These are phyloP conservation scores for Leptosphaerulina australis DNA, from an alignment of 2,329 filamentous ascomycete species.

Conservation along the genomic window DNA sequence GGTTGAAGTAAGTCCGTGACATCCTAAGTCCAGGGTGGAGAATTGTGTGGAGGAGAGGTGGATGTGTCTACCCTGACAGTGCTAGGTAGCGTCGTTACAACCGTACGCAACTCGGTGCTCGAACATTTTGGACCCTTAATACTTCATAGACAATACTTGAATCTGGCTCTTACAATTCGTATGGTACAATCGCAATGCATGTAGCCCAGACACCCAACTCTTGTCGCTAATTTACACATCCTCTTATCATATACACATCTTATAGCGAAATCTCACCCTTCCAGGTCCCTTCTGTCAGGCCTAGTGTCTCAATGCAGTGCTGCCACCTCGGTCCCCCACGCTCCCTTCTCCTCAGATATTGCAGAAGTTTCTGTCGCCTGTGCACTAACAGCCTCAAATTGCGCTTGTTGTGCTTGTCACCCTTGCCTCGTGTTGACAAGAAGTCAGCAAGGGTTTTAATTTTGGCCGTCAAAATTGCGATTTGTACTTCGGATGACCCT, in stretches of 20 bases:
- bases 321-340: slow-evolving; percentile 89
- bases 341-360: slow-evolving; percentile 87
- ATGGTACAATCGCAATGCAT: slow-evolving; percentile 14
- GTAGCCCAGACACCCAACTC: background rate
- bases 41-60: no score
- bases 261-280: slow-evolving; percentile 84
- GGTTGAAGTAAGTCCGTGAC: no score
- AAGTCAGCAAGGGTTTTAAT: slow-evolving; percentile 80
- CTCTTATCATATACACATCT: background rate
- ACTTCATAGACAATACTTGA: background rate
- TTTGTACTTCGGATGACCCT: slow-evolving; percentile 96
- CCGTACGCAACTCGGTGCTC: background rate
- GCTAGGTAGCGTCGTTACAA: no score
- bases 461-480: slow-evolving; percentile 92
- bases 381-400: slow-evolving; percentile 87
- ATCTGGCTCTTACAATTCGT: background rate
- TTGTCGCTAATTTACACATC: slow-evolving; percentile 12
- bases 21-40: no score
- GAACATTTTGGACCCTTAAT: background rate
- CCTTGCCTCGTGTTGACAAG: slow-evolving; percentile 72
- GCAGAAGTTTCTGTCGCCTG: slow-evolving; percentile 83
- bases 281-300: slow-evolving; percentile 86
- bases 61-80: no score
- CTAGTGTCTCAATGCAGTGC: slow-evolving; percentile 81
- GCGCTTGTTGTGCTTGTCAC: slow-evolving; percentile 93